Evolutionary conservation across 345 rosid species (phyloP).

Genomic region (Carallia brachiata): DNA sequence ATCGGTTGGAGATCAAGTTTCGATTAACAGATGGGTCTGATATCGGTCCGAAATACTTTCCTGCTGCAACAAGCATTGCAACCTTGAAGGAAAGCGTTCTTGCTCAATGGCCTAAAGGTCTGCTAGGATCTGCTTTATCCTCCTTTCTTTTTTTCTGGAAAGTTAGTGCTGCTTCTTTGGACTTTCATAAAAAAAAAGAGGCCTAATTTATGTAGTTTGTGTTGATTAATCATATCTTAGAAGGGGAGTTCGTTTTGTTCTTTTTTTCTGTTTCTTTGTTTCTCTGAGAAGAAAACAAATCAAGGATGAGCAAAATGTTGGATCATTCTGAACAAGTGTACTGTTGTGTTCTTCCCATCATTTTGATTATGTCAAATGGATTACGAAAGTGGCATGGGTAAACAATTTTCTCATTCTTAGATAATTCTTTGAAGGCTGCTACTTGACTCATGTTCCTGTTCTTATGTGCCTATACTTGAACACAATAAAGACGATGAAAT

Average conservation of each 20-base stretch:
- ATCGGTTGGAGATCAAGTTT: constrained; percentile 90
- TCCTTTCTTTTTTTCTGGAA: not conserved
- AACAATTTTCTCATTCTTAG: not conserved
- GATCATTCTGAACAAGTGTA: no score
- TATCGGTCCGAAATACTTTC: constrained; percentile 86
- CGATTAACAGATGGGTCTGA: constrained; percentile 88
- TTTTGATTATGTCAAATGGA: not conserved
- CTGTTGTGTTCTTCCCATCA: not conserved
- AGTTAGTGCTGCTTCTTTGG: not conserved
- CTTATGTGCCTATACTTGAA: no score
- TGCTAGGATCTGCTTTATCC: constrained; percentile 5
- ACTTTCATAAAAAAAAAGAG: no score
- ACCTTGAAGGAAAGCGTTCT: constrained; percentile 88
- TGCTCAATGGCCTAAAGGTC: constrained; percentile 97
- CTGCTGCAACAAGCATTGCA: constrained; percentile 78
- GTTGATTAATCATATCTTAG: no score
- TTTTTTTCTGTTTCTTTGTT: no score
- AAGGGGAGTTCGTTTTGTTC: no score
- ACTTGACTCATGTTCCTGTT: not conserved
- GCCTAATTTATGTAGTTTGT: no score
- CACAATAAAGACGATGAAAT: no score
- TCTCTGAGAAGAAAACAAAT: no score
- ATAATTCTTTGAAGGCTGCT: not conserved
- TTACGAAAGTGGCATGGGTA: not conserved
- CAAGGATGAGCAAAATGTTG: no score